These are phyloP conservation scores for Raffaelea arxii DNA, from an alignment of 2,329 filamentous ascomycete species.

Conservation along the genomic window DNA sequence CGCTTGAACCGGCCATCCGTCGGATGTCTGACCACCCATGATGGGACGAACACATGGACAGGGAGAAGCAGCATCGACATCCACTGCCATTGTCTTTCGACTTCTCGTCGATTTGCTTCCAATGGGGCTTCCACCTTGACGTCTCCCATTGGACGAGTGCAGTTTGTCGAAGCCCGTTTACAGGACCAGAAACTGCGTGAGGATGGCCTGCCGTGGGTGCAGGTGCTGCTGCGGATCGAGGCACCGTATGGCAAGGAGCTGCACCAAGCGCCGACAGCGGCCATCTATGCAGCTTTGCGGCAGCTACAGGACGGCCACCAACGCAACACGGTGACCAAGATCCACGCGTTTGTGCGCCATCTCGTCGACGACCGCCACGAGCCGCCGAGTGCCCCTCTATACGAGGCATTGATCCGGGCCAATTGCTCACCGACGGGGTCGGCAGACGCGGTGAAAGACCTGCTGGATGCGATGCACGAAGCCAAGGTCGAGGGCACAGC, in stretches of 20 bases:
- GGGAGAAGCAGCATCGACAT: too few relatives aligned
- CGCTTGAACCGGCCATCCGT: too few relatives aligned
- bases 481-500: slow-evolving; percentile 53
- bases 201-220: slow-evolving; percentile 4
- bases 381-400: slow-evolving; percentile 49
- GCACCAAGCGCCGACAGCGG: slow-evolving; percentile 5
- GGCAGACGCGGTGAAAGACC: slow-evolving; percentile 45
- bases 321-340: slow-evolving; percentile 26
- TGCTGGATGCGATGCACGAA: slow-evolving; percentile 65
- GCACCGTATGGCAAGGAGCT: slow-evolving; percentile 11
- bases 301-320: slow-evolving; percentile 24
- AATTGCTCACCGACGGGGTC: slow-evolving; percentile 62
- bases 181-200: too few relatives aligned
- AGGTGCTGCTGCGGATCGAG: slow-evolving; percentile 4
- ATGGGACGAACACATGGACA: too few relatives aligned
- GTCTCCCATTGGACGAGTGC: too few relatives aligned
- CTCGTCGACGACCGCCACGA: slow-evolving; percentile 48
- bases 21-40: too few relatives aligned
- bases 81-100: too few relatives aligned
- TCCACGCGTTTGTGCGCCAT: slow-evolving; percentile 41
- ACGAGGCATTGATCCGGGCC: slow-evolving; percentile 64
- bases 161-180: too few relatives aligned
- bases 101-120: too few relatives aligned
- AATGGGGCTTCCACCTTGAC: too few relatives aligned
- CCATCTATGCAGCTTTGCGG: slow-evolving; percentile 29